These are phyloP conservation scores for Xylaria sp. DNA, from an alignment of 2,329 filamentous ascomycete species.

Conservation along the genomic window DNA sequence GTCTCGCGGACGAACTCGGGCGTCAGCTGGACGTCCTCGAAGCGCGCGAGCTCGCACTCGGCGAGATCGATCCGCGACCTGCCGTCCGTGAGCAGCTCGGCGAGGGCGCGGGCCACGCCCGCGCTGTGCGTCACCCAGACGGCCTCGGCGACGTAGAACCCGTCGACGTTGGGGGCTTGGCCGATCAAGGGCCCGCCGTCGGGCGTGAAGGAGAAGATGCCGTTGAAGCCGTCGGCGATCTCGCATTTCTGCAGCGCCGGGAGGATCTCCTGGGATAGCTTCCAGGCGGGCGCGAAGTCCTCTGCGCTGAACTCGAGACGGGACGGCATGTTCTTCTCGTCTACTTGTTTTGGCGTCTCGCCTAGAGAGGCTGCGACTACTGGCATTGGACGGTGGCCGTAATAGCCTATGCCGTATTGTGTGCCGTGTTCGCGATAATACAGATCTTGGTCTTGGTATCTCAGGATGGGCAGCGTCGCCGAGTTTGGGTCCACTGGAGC, in stretches of 20 bases:
- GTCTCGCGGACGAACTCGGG: conserved; percentile 37
- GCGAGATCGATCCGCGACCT: conserved; percentile 35
- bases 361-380: conserved; percentile 29
- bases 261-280: conserved; percentile 36
- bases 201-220: conserved; percentile 39
- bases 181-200: conserved; percentile 36
- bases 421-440: conserved; percentile 38
- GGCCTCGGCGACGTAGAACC: conserved; percentile 39
- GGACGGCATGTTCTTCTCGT: conserved; percentile 38
- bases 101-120: conserved; percentile 37
- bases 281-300: conserved; percentile 37
- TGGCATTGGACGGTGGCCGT: conserved; percentile 38
- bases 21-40: conserved; percentile 37
- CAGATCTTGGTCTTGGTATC: conserved; percentile 39
- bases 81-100: conserved; percentile 37
- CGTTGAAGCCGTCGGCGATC: conserved; percentile 37
- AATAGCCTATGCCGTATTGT: conserved; percentile 38
- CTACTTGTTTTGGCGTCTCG: conserved; percentile 30
- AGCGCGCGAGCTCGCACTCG: conserved; percentile 38
- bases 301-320: conserved; percentile 34
- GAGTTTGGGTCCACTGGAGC: conserved; percentile 23
- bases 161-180: conserved; percentile 36
- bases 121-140: conserved; percentile 40
- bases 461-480: conserved; percentile 33
- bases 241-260: conserved; percentile 33